Evolutionary conservation across 345 rosid genomes (phyloP).

Genomic region (Syzygium aqueum): DNA sequence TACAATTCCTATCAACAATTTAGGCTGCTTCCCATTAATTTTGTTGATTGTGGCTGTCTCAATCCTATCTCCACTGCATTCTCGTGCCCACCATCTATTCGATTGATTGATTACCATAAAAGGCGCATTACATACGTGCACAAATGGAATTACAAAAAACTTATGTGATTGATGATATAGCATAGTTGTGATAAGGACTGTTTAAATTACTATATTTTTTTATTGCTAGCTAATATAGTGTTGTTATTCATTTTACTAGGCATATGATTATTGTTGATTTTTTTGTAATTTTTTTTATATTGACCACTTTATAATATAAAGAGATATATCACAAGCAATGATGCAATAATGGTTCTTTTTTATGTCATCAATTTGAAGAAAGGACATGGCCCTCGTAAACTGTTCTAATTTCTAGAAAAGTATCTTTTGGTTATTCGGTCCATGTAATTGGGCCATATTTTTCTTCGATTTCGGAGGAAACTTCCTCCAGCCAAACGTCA

Average conservation of each 20-base stretch:
- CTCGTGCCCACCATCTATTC: not conserved
- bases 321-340: not conserved
- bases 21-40: not conserved
- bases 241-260: not conserved
- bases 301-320: not conserved
- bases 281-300: not conserved
- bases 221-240: not conserved
- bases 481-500: not conserved
- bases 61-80: not conserved
- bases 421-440: not conserved
- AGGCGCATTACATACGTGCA: not conserved
- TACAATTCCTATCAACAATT: not conserved
- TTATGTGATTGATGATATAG: not conserved
- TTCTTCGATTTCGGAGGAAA: not conserved
- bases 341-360: not conserved
- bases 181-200: not conserved
- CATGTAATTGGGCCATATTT: not conserved
- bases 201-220: not conserved
- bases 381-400: not conserved
- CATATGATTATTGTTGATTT: not conserved
- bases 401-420: not conserved
- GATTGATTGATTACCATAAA: not conserved
- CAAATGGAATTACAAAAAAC: not conserved
- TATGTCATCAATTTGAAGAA: not conserved
- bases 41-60: not conserved